phyloP scores from a whole-genome alignment of 2,329 filamentous ascomycete species.

The Didymella pomorum region DNA sequence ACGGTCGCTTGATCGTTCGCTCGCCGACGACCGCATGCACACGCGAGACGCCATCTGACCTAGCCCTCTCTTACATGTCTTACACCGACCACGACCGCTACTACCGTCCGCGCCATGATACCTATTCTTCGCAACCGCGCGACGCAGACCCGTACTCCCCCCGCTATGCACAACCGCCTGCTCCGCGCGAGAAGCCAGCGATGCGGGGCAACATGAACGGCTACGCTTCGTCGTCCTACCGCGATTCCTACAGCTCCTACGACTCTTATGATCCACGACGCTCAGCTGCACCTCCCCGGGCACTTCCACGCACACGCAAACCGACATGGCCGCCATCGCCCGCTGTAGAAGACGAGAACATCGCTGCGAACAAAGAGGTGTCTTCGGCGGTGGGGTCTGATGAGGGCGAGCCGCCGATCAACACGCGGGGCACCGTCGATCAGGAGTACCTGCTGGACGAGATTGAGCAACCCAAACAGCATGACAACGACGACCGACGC shows the following conservation, averaged over 20 bases:
- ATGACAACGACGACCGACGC: slow-evolving; percentile 66
- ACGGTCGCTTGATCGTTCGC: not conserved
- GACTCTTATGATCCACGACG: slow-evolving; percentile 41
- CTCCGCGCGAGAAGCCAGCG: slow-evolving; percentile 14
- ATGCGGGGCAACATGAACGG: slow-evolving; percentile 19
- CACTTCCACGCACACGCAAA: slow-evolving; percentile 31
- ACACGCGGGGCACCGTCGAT: slow-evolving; percentile 70
- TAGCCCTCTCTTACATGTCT: slow-evolving; percentile 30
- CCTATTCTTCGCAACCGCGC: slow-evolving; percentile 26
- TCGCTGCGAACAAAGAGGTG: slow-evolving; percentile 69
- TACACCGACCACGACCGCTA: slow-evolving; percentile 40
- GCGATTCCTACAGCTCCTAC: slow-evolving; percentile 30
- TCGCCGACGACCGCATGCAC: slow-evolving; percentile 9
- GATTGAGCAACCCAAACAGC: slow-evolving; percentile 53
- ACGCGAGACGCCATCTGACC: slow-evolving; percentile 16
- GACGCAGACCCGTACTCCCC: slow-evolving; percentile 27
- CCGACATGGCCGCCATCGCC: slow-evolving; percentile 66
- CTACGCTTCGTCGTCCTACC: slow-evolving; percentile 32
- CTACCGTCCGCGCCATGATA: slow-evolving; percentile 16
- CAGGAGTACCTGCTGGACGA: slow-evolving; percentile 73
- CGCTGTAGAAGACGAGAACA: slow-evolving; percentile 73
- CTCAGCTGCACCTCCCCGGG: slow-evolving; percentile 27
- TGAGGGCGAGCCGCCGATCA: slow-evolving; percentile 65
- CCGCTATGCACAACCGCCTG: slow-evolving; percentile 10
- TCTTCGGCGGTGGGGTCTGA: slow-evolving; percentile 44